phyloP scores from a whole-genome alignment of 805 yeast genomes.

The Clavispora santaluciae region DNA sequence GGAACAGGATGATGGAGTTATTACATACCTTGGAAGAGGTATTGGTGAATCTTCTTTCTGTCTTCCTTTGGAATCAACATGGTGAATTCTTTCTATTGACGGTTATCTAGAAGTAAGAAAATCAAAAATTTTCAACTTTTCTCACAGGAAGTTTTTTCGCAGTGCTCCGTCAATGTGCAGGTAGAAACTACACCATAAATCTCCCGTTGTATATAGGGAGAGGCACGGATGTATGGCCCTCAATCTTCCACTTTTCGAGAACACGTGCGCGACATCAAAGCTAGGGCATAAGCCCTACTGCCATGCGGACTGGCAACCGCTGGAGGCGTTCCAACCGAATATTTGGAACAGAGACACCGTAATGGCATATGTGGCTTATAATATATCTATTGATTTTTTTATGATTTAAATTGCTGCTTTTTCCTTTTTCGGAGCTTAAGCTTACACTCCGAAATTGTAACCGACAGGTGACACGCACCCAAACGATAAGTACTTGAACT shows the following conservation, averaged over 20 bases:
- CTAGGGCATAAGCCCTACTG: conserved; percentile 6
- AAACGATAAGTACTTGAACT: too few relatives aligned
- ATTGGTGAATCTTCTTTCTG: conserved; percentile 98
- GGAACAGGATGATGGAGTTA: background rate
- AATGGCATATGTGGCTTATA: too few relatives aligned
- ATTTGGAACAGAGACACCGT: too few relatives aligned
- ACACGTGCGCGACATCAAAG: background rate
- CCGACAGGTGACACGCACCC: too few relatives aligned
- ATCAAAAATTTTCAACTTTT: conserved; percentile 8
- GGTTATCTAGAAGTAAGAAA: conserved; percentile 13
- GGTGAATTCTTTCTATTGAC: conserved; percentile 20
- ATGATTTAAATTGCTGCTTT: too few relatives aligned
- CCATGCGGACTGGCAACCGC: background rate
- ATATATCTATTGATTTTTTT: too few relatives aligned
- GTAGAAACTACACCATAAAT: background rate
- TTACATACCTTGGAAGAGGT: conserved; percentile 95
- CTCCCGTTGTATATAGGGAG: conserved; percentile 1
- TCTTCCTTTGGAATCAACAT: conserved; percentile 99
- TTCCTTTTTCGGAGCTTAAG: too few relatives aligned
- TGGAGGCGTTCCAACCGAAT: too few relatives aligned
- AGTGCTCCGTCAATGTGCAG: conserved; percentile 1
- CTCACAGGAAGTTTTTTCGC: conserved; percentile 16
- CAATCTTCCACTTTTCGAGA: background rate
- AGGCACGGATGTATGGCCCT: background rate
- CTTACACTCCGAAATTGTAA: too few relatives aligned